Base-by-base conservation (phyloP, 2,329 filamentous ascomycete species). In the Colletotrichum noveboracense region DNA sequence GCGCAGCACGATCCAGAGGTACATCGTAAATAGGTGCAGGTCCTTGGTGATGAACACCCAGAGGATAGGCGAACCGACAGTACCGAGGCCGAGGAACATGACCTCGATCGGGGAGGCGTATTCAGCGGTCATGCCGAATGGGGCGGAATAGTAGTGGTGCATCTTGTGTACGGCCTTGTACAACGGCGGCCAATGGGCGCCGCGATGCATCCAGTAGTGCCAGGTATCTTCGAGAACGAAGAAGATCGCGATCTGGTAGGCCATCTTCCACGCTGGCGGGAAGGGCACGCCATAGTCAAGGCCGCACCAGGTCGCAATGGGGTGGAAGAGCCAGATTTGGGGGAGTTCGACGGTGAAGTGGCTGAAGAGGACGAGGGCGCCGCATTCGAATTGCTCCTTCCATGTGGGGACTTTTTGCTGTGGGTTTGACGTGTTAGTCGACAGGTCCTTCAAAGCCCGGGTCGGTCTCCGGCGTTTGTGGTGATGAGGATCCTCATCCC, bases 251-350 rank as follows among this genome's bases (percentile, higher is more conserved):
- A 99, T 96, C 82, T 99, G 97, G 83, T 94, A 92, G 78, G 93
- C 94, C 90, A 98, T 98, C 82, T 93, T 98, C 87, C 90, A 94
- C 79, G 93, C 81, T 16, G 94, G 88, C 34, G 97, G 97, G 89
- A 99, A 99, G 10, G 96, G 97, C 66, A 98, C 95, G 76, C 92
- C 92, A 79, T 95, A 98, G 75, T 93, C 90, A 86, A 99, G 94
- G 81, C 97, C 97, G 84, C 95, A 96, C 87, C 92, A 98, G 83
- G 96, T 95, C 72, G 96, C 96, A 89, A 98, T 92, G 48, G 97
- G 97, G 88, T 99, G 97, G 91, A 99, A 99, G 81, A 98, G 91
- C 96, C 96, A 98, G 85, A 98, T 98, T 86, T 98, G 97, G 76
- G 97, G 97, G 48, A 99, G 92, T 87, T 99, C 97, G 85, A 98